These are phyloP conservation scores for Symbiotaphrina buchneri DNA, from an alignment of 495 filamentous ascomycete genomes.

Conservation along the genomic window DNA sequence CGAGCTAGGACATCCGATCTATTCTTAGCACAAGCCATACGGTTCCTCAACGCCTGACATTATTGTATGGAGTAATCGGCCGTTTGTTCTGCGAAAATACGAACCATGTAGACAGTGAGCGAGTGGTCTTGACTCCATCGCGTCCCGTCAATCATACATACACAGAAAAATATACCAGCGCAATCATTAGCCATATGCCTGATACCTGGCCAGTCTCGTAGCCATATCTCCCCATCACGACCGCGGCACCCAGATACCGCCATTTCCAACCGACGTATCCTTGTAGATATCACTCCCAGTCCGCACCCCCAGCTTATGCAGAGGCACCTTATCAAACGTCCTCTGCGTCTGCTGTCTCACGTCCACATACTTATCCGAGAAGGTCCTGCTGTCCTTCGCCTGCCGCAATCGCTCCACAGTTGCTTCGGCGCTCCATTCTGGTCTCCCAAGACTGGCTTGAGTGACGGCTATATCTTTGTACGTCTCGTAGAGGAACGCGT, in stretches of 20 bases:
- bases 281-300: constrained; percentile 20
- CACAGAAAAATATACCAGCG: too few relatives aligned
- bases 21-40: too few relatives aligned
- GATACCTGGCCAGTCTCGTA: too few relatives aligned
- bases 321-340: constrained; percentile 25
- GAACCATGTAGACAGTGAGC: too few relatives aligned
- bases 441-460: constrained; percentile 25
- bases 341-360: constrained; percentile 20
- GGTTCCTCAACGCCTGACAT: too few relatives aligned
- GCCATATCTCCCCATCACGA: too few relatives aligned
- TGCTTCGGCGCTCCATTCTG: constrained; percentile 25
- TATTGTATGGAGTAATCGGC: too few relatives aligned
- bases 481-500: constrained; percentile 17
- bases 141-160: too few relatives aligned
- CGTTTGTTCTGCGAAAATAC: too few relatives aligned
- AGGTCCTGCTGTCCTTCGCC: constrained; percentile 9
- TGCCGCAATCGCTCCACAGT: constrained; percentile 9
- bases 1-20: too few relatives aligned
- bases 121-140: too few relatives aligned
- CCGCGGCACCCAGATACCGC: constrained; percentile 20
- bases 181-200: too few relatives aligned
- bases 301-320: constrained; percentile 32
- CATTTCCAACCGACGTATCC: constrained; percentile 18
- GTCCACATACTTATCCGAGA: constrained; percentile 17
- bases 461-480: constrained; percentile 23